A percentile compares a stretch with the other conserved stretches of the same genome.
Conservation (phyloP, 2,329 filamentous ascomycete genomes). For the Stenocarpella maydis region DNA sequence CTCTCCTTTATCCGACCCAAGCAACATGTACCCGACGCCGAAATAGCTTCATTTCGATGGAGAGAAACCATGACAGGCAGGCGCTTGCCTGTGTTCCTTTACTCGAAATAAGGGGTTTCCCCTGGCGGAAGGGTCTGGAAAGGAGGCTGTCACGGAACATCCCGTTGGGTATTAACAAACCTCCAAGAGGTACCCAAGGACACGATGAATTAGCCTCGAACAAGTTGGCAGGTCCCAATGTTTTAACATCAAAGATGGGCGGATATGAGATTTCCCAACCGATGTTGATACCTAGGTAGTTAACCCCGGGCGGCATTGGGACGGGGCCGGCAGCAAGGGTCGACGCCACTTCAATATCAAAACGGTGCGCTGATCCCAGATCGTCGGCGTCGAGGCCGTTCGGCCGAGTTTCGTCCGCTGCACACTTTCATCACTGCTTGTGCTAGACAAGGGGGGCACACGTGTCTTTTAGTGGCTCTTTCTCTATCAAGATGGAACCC, state of each 20-base stretch:
- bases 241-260: neutral
- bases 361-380: slow-evolving; percentile 2
- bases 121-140: neutral
- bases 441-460: neutral
- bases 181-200: neutral
- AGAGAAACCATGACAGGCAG: neutral
- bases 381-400: neutral
- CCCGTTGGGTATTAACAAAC: neutral
- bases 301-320: neutral
- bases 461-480: neutral
- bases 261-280: slow-evolving; percentile 12
- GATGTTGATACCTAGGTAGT: neutral
- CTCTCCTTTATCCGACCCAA: slow-evolving; percentile 2
- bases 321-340: slow-evolving; percentile 20
- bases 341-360: slow-evolving; percentile 14
- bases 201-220: neutral
- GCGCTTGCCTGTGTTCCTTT: neutral
- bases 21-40: neutral
- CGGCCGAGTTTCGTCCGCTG: slow-evolving; percentile 23
- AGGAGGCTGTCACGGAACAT: slow-evolving; percentile 11
- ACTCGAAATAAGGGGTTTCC: neutral
- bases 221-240: neutral
- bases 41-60: neutral
- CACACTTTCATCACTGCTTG: neutral
- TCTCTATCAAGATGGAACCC: neutral